Evolutionary conservation across 116 monocot species (phyloP), one percentile per base, ranked within the genome.

Genomic region (Dioscorea cayenensis): DNA sequence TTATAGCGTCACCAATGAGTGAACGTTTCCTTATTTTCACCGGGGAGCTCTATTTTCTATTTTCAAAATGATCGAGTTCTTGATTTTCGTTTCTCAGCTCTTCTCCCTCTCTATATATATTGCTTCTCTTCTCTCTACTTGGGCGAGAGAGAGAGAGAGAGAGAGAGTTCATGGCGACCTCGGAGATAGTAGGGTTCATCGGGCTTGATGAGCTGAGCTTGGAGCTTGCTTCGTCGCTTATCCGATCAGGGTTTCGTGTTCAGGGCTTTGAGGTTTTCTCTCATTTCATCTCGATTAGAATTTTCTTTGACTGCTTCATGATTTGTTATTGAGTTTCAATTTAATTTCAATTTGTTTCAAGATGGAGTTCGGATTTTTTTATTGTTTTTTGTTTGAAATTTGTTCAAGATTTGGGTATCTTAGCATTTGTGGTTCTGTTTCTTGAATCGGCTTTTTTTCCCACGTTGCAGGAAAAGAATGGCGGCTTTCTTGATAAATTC

Each of bases 191-290:
- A 36, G 80, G 84, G 23, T 94, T 94, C 86, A 67, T 94, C 8
- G 88, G 90, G 2, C 76, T 86, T 37, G 86, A 90, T 49, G 80
- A 82, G 11, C 77, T 86, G 48, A 82, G 88, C 68, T 38, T 90
- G 64, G 74, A 72, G 18, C 71, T 88, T 69, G 94, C 86, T 18
- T 69, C 84, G 60, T 64, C 78, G 28, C 80, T 94, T 37, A 58
- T 88, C 82, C 73, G 63, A 63, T 81, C 84, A 13, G 94, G 94
- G 62, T 88, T 64, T 66, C 71, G 36, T 5, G 80, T 90, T 21
- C 78, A 82, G 62, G 87, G 75, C 12, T 81, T 79, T 62, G 77
- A 84, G 75, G 78, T 87, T 28, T 32, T 62, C 20, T 9, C 18
- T 67, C 49, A 43, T 43, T 43, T 43, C 11, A 12, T 43, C 12